Percentiles rank a stretch among this genome's conserved stretches.
These are phyloP conservation scores for Sphaerulina musiva DNA, from an alignment of 2,329 filamentous ascomycete genomes.

Conservation along the genomic window DNA sequence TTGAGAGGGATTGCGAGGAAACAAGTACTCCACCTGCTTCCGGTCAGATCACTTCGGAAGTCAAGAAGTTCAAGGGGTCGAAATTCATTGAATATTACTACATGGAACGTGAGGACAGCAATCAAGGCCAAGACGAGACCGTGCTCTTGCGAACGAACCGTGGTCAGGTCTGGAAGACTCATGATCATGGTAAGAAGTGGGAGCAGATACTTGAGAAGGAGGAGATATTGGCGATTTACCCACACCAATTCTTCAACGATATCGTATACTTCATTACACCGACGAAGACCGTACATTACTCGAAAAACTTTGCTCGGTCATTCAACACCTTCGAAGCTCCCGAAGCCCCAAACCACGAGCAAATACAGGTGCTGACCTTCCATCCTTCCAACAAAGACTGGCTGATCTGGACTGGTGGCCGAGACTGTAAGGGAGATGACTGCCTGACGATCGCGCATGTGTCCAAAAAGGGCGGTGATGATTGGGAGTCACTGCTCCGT, in stretches of 20 bases:
- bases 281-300: slow-evolving; percentile 66
- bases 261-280: slow-evolving; percentile 78
- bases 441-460: slow-evolving; percentile 72
- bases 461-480: slow-evolving; percentile 67
- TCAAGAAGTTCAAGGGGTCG: slow-evolving; percentile 57
- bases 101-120: slow-evolving; percentile 57
- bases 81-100: slow-evolving; percentile 59
- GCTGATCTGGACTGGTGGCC: slow-evolving; percentile 78
- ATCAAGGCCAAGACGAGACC: slow-evolving; percentile 65
- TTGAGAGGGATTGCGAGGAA: slow-evolving; percentile 71
- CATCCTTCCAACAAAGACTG: slow-evolving; percentile 81
- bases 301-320: slow-evolving; percentile 66
- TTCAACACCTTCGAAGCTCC: slow-evolving; percentile 70
- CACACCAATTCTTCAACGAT: slow-evolving; percentile 76
- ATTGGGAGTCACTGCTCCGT: slow-evolving; percentile 68
- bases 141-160: slow-evolving; percentile 55
- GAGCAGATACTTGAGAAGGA: slow-evolving; percentile 58
- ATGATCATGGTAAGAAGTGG: slow-evolving; percentile 88
- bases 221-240: slow-evolving; percentile 63
- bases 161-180: slow-evolving; percentile 63
- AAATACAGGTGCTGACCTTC: slow-evolving; percentile 60
- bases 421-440: slow-evolving; percentile 54
- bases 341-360: slow-evolving; percentile 48
- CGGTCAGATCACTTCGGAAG: slow-evolving; percentile 59
- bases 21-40: slow-evolving; percentile 48